These are phyloP conservation scores for Ophiostoma himal-ulmi DNA, from an alignment of 2,329 filamentous ascomycete species.

Conservation along the genomic window DNA sequence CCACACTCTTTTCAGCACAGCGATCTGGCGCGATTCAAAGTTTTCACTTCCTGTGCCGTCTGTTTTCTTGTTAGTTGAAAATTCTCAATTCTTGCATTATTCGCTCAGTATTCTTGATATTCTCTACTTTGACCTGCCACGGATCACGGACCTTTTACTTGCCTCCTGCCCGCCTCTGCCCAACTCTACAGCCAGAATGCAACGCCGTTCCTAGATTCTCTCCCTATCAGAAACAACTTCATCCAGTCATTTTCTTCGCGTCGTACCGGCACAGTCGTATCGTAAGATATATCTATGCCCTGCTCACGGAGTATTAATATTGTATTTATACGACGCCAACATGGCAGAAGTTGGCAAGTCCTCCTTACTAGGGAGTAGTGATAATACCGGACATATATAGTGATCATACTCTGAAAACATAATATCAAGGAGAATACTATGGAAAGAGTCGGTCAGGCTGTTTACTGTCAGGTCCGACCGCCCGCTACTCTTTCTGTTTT, in stretches of 20 bases:
- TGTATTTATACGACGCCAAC: not conserved
- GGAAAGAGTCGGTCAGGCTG: not conserved
- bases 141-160: not conserved
- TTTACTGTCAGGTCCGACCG: not conserved
- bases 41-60: not conserved
- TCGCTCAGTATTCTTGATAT: not conserved
- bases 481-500: not conserved
- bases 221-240: not conserved
- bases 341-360: not conserved
- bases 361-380: not conserved
- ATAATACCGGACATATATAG: not conserved
- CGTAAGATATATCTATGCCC: not conserved
- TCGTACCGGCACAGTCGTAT: constrained; percentile 2
- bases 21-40: constrained; percentile 3
- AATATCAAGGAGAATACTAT: too few species aligned
- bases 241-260: not conserved
- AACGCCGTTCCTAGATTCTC: constrained; percentile 11
- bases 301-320: constrained; percentile 8
- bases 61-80: not conserved
- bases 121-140: not conserved
- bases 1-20: constrained; percentile 8
- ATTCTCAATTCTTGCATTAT: not conserved
- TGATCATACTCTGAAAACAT: not conserved
- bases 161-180: not conserved
- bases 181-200: not conserved